Base-by-base conservation (phyloP, 352 stramenopile genomes). In the Halophytophthora polymorphica region DNA sequence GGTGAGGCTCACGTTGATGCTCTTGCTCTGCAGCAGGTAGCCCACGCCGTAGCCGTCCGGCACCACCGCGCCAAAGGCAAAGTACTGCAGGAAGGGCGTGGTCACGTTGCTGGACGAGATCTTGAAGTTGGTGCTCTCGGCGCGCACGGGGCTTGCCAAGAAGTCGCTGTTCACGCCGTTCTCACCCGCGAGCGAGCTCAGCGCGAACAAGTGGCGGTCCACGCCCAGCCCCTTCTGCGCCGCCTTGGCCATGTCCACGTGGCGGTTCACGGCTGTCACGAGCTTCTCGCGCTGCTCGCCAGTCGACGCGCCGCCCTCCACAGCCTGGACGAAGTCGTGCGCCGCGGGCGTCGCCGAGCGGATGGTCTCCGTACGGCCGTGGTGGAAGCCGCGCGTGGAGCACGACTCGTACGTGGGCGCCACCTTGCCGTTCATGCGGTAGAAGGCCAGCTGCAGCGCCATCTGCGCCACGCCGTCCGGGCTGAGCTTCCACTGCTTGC, bases 331-430 rank as follows among this genome's bases (percentile, higher is more conserved):
- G 52, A 95, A 95, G 18, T 60, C 79, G 2, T 84, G 71, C 6
- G 80, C 79, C 3, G 81, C 79, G 41, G 77, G 78, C 21, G 86
- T 94, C 35, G 80, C 77, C 25, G 80, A 91, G 13, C 91, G 85
- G 55, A 98, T 97, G 6, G 85, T 96, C 64, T 98, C 91, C 22
- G 91, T 98, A 34, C 91, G 86, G 28, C 91, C 91, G 53, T 96
- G 88, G 53, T 91, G 84, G 65, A 96, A 98, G 55, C 56, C 60
- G 19, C 89, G 79, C 39, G 89, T 97, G n/a, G 90, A 88, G 63
- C 88, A 96, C 65, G 87, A 97, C 69, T 98, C 90, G 64, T 98
- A 98, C 17, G 83, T 90, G 0, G 89, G 68, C 6, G 88, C 69
- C 21, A 94, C 66, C 51, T 85, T 71, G 41, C 78, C 77, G 42